Evolutionary conservation across 345 rosid genomes (phyloP), one percentile per base, ranked within the genome.

Genomic region (Excoecaria cochinchinensis): DNA sequence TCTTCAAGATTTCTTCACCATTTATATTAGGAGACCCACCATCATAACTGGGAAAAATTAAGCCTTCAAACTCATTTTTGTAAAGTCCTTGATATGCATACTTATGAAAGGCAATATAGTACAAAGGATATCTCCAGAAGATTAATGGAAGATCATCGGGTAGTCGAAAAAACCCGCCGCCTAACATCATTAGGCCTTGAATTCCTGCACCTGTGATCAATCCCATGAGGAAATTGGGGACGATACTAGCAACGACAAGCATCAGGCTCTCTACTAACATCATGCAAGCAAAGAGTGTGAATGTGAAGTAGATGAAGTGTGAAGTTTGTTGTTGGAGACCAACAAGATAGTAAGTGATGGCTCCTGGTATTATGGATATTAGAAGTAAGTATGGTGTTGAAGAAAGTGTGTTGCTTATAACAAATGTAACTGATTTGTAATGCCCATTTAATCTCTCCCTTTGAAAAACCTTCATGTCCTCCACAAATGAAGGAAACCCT

Each of bases 391-490:
- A 90, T 11, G 91, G 89, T 14, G 77, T 36, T 25, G 89, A 75
- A 5, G 91, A 84, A 9, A 86, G 6, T 10, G 91, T 76, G 79
- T 89, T 87, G 11, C 89, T 85, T 3, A 87, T 6, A 8, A 87
- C 89, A 62, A 83, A 86, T n/a, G 89, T 85, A 0, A 81, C 82
- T 14, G 80, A 86, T 0, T 83, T 83, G 2, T 87, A 87, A 63
- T 87, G 93, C 36, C 91, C 91, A 12, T 87, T 89, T 36, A 85
- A 50, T 77, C 93, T 83, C 75, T 87, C 93, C 22, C 89, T 76
- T 19, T 70, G 76, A 24, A 89, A 87, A 3, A 89, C 79, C 85
- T 83, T 85, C 85, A 85, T 81, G 25, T 87, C 88, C 67, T 87
- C 90, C 10, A 83, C 85, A 22, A 87, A 87, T 52, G 88, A 87